phyloP scores from a whole-genome alignment of 2,329 filamentous ascomycete species.

The Lachnellula subtilissima region DNA sequence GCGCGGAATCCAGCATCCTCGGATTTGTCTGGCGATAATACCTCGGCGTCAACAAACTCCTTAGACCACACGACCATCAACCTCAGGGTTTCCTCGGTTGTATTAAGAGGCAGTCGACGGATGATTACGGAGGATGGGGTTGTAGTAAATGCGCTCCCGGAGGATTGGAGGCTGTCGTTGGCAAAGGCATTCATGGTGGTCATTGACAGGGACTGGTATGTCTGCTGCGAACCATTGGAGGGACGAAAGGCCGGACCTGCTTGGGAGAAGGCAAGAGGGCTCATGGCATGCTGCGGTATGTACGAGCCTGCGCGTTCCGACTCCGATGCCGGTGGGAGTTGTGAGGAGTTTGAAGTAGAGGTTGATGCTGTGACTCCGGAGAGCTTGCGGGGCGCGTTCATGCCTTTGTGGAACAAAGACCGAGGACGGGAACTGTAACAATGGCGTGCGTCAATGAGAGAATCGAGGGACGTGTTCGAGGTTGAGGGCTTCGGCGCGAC shows the following conservation, averaged over 20 bases:
- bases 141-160: conserved; percentile 19
- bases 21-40: conserved; percentile 46
- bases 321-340: conserved; percentile 12
- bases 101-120: conserved; percentile 49
- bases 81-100: conserved; percentile 48
- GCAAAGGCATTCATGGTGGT: conserved; percentile 29
- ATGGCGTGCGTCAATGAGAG: conserved; percentile 2
- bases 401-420: conserved; percentile 22
- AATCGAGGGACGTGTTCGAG: conserved; percentile 10
- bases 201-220: conserved; percentile 30
- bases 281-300: conserved; percentile 33
- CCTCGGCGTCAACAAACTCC: conserved; percentile 47
- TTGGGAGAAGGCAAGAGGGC: conserved; percentile 29
- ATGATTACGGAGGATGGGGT: conserved; percentile 44
- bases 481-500: conserved; percentile 12
- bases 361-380: conserved; percentile 18
- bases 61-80: conserved; percentile 57
- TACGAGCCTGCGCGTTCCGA: conserved; percentile 22
- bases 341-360: conserved; percentile 4
- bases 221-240: conserved; percentile 25
- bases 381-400: conserved; percentile 20
- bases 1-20: conserved; percentile 47
- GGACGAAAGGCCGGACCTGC: conserved; percentile 29
- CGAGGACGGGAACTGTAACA: conserved; percentile 6
- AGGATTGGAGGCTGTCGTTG: conserved; percentile 21